These are phyloP conservation scores for Glycine soja DNA, from an alignment of 306 rosid genomes.

Conservation along the genomic window DNA sequence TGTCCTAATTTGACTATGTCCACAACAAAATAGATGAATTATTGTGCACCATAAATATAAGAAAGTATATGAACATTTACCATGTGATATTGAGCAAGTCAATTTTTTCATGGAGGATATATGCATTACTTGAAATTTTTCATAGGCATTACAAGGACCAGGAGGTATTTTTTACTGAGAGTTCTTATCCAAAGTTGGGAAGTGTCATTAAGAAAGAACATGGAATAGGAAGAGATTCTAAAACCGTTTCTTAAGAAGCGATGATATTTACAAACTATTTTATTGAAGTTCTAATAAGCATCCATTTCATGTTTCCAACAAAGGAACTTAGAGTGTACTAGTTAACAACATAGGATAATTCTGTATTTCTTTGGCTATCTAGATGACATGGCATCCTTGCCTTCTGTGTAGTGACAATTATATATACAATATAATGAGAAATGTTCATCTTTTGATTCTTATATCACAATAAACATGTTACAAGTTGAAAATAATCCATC, in stretches of 20 bases:
- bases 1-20: slow-evolving; percentile 3
- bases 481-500: slow-evolving; percentile 38
- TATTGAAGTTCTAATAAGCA: not conserved
- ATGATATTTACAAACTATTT: slow-evolving; percentile 10
- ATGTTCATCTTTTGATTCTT: not conserved
- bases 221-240: slow-evolving; percentile 17
- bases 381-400: slow-evolving; percentile 12
- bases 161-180: not conserved
- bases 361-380: not conserved
- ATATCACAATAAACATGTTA: slow-evolving; percentile 33
- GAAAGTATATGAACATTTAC: not conserved
- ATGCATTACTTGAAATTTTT: not conserved
- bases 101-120: not conserved
- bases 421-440: not conserved
- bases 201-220: slow-evolving; percentile 12
- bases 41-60: not conserved
- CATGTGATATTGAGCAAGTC: not conserved
- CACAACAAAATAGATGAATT: slow-evolving; percentile 23
- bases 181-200: not conserved
- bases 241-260: not conserved
- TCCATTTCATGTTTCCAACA: slow-evolving; percentile 3
- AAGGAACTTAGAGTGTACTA: not conserved
- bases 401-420: not conserved
- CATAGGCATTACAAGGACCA: not conserved
- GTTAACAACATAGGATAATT: not conserved